phyloP scores from a whole-genome alignment of 768 basidiomycete genomes.

The Amylocystis lapponica region DNA sequence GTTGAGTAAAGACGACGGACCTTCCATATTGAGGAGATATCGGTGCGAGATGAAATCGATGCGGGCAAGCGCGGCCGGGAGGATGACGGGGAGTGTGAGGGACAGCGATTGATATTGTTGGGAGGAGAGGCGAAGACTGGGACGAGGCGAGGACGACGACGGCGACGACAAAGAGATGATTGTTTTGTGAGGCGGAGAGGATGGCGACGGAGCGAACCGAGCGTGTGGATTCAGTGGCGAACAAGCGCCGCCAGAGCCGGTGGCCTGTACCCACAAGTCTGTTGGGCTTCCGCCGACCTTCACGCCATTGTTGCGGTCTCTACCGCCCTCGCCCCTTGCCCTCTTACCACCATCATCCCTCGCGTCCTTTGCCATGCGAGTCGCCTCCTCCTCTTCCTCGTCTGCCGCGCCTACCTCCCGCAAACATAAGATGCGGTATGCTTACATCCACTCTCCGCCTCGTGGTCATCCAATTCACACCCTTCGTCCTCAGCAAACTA shows the following conservation, averaged over 20 bases:
- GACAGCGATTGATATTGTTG: conserved; percentile 2
- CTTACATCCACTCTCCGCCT: conserved; percentile 16
- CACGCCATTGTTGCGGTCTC: conserved; percentile 38
- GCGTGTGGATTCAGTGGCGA: conserved; percentile 14
- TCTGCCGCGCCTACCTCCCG: conserved; percentile 24
- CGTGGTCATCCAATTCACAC: conserved; percentile 14
- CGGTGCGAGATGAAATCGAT: conserved; percentile 9
- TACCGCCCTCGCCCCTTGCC: conserved; percentile 35
- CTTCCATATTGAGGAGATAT: conserved; percentile 9
- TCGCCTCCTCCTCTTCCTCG: conserved; percentile 20
- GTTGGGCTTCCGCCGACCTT: conserved; percentile 25
- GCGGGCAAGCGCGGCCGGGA: conserved; percentile 1
- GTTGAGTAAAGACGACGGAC: conserved; percentile 2
- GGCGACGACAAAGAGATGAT: not conserved
- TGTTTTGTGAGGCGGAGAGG: conserved; percentile 3
- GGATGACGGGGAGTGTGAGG: not conserved
- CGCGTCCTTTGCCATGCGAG: conserved; percentile 24
- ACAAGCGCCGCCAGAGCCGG: conserved; percentile 12
- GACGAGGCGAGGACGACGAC: not conserved
- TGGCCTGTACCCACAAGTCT: conserved; percentile 17
- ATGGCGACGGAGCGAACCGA: conserved; percentile 15
- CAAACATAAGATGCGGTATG: conserved; percentile 29
- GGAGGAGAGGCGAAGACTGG: not conserved
- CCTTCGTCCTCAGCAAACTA: conserved; percentile 15
- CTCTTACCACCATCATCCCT: conserved; percentile 33